phyloP scores from a whole-genome alignment of 768 basidiomycete species.

The Hortiboletus campestris region DNA sequence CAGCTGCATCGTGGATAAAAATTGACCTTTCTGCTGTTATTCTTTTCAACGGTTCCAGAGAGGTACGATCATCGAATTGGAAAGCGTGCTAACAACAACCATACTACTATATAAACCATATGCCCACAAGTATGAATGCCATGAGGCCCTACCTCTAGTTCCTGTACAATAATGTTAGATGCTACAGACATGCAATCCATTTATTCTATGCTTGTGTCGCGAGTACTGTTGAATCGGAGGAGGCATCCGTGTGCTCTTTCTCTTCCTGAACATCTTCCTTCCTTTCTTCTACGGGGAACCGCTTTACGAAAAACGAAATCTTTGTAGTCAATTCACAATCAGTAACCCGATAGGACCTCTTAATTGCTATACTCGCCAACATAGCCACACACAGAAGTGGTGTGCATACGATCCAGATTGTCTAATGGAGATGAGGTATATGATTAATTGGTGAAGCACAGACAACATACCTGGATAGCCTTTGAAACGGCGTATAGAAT shows the following conservation, averaged over 20 bases:
- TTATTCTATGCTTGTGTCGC: constrained; percentile 18
- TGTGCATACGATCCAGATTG: constrained; percentile 71
- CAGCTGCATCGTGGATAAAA: not conserved
- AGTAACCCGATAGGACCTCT: constrained; percentile 1
- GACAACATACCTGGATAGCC: constrained; percentile 56
- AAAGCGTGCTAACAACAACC: not conserved
- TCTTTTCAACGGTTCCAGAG: not conserved
- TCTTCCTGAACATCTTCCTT: constrained; percentile 22
- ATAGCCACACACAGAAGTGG: constrained; percentile 67
- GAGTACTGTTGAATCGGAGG: constrained; percentile 4
- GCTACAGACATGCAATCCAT: not conserved
- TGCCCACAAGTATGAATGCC: not conserved
- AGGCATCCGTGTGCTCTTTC: constrained; percentile 4
- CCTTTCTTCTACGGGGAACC: constrained; percentile 21
- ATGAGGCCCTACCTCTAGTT: constrained; percentile 10
- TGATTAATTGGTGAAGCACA: not conserved
- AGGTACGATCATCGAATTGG: not conserved
- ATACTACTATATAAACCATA: constrained; percentile 2
- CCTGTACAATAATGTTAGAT: constrained; percentile 18
- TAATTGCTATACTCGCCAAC: constrained; percentile 42
- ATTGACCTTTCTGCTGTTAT: not conserved
- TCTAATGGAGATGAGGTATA: constrained; percentile 38
- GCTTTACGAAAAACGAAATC: constrained; percentile 32
- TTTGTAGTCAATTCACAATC: constrained; percentile 11
- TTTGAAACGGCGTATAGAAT: constrained; percentile 54